A percentile compares a stretch with the other conserved stretches of the same genome.
phyloP scores from a whole-genome alignment of 441 rosid genomes.

The Arabidopsis lyrata region DNA sequence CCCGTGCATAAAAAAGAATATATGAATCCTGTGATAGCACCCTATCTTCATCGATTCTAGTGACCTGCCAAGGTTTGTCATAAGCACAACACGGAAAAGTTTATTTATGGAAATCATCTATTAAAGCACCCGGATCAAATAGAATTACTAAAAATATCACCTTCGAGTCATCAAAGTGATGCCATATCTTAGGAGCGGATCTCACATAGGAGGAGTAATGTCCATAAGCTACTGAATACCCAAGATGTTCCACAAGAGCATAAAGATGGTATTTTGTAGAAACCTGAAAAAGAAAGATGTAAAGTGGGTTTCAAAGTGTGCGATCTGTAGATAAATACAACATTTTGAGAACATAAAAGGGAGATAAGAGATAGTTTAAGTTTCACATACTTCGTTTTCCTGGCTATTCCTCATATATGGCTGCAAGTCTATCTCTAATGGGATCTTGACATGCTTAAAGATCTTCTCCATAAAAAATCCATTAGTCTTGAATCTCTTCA shows the following conservation, averaged over 20 bases:
- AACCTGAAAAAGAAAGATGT: conserved; percentile 46
- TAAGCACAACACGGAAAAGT: conserved; percentile 5
- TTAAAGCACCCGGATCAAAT: conserved; percentile 13
- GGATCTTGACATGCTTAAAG: conserved; percentile 68
- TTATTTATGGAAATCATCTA: background rate
- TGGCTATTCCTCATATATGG: conserved; percentile 55
- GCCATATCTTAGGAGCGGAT: conserved; percentile 77
- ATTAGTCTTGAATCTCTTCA: conserved; percentile 85
- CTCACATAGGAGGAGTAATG: conserved; percentile 76
- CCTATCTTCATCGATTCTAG: conserved; percentile 52
- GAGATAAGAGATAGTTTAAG: conserved; percentile 4
- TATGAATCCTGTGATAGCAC: conserved; percentile 77
- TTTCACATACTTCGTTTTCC: conserved; percentile 51
- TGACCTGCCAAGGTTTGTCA: conserved; percentile 54
- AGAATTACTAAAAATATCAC: conserved; percentile 46
- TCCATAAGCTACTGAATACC: conserved; percentile 62
- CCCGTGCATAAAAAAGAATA: conserved; percentile 78
- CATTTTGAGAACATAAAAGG: background rate
- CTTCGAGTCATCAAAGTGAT: conserved; percentile 66
- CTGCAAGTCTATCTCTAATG: conserved; percentile 76
- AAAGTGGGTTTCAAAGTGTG: conserved; percentile 23
- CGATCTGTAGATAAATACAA: background rate
- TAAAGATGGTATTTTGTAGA: conserved; percentile 67
- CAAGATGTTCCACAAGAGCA: conserved; percentile 80
- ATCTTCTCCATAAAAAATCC: conserved; percentile 70